Percentiles rank a stretch among this genome's conserved stretches.
These are phyloP conservation scores for Pseudocohnilembus persalinus DNA, from an alignment of 169 alveolate species.

Conservation along the genomic window DNA sequence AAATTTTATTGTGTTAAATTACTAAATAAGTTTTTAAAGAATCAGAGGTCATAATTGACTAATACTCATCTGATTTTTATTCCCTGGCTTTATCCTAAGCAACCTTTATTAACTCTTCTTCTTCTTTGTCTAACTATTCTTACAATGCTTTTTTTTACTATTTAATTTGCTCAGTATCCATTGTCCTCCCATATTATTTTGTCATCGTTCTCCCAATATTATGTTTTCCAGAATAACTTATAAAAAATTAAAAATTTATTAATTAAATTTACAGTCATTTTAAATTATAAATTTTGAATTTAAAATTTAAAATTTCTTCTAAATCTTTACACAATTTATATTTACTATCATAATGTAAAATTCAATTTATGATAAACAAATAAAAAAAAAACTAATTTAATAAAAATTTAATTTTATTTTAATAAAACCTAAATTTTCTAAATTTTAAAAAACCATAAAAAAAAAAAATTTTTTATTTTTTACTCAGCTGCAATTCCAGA, in stretches of 20 bases:
- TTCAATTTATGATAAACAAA: too few relatives aligned
- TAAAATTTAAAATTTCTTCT: conserved; percentile 36
- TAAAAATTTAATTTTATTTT: too few relatives aligned
- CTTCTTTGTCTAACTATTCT: conserved; percentile 9
- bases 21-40: conserved; percentile 29
- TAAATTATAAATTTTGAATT: conserved; percentile 40
- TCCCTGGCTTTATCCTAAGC: background rate
- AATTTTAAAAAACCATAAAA: too few relatives aligned
- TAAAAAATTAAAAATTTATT: too few relatives aligned
- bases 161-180: background rate
- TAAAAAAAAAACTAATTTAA: too few relatives aligned
- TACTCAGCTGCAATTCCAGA: background rate
- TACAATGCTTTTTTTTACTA: background rate
- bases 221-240: background rate
- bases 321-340: too few relatives aligned
- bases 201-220: background rate
- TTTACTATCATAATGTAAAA: too few relatives aligned
- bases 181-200: conserved; percentile 21
- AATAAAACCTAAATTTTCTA: too few relatives aligned
- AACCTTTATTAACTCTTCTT: conserved; percentile 3
- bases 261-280: background rate
- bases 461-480: too few relatives aligned
- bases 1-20: too few relatives aligned
- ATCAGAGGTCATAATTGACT: conserved; percentile 43
- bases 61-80: conserved; percentile 29